A percentile compares a stretch with the other conserved stretches of the same genome.
Evolutionary conservation across 2,329 filamentous ascomycete species (phyloP).

Genomic region (Nemania bipapillata): DNA sequence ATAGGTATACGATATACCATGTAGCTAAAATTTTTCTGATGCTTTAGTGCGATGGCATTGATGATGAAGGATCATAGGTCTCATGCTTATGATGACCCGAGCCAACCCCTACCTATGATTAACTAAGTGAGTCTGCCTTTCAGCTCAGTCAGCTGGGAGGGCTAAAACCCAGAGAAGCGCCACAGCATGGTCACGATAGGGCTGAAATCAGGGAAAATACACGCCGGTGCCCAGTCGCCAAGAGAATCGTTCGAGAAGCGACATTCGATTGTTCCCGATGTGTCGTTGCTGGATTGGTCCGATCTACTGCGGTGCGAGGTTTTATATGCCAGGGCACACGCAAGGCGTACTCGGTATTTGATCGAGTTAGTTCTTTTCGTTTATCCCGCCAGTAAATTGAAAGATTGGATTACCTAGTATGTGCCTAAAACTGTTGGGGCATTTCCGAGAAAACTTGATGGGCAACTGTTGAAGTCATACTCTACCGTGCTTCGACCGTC

Average conservation of each 20-base stretch:
- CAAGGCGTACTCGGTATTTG: not conserved
- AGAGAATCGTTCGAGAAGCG: not conserved
- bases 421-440: too few relatives aligned
- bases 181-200: slow-evolving; percentile 4
- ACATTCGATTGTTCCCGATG: not conserved
- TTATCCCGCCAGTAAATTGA: too few relatives aligned
- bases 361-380: not conserved
- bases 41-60: not conserved
- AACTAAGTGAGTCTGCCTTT: not conserved
- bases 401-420: too few relatives aligned
- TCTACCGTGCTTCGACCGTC: too few relatives aligned
- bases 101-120: not conserved
- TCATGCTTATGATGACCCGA: slow-evolving; percentile 1
- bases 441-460: too few relatives aligned
- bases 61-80: not conserved
- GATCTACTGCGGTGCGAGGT: not conserved
- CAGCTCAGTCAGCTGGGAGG: slow-evolving; percentile 21
- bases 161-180: slow-evolving; percentile 13
- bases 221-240: not conserved
- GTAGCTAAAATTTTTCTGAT: not conserved
- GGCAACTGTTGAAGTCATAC: too few relatives aligned
- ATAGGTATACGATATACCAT: not conserved
- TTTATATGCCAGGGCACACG: not conserved
- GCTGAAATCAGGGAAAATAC: slow-evolving; percentile 10
- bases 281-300: not conserved